Base-by-base conservation (phyloP, 1,284 basidiomycete species). In the Cryptococcus sp. region DNA sequence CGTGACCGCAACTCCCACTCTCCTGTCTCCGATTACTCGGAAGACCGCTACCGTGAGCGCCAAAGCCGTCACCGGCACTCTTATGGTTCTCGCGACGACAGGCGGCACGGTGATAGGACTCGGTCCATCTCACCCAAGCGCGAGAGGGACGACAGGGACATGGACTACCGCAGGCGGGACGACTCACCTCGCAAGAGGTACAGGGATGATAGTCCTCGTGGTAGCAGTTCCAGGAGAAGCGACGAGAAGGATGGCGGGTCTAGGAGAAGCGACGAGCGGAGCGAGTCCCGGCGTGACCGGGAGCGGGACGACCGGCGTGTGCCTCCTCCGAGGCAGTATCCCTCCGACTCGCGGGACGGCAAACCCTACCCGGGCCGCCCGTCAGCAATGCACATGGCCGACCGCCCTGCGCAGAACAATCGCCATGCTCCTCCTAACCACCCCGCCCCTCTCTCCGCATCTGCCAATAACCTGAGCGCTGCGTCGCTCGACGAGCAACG, bases 401-500 rank as follows among this genome's bases (percentile, higher is more conserved):
- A 65, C 36, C 58, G 62, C 53, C 61, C 58, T 38, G 70, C 63
- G 28, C 36, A 64, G 49, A 20, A 52, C 62, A 16, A 46, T 43
- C 47, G 55, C 48, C 54, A 9, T 37, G 52, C 28, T 28, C 53
- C 62, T 43, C 47, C 52, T 13, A 63, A 55, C 51, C 64, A 50
- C 63, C 69, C 55, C 52, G 68, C 62, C 16, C 46, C 42, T n/a
- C 53, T 59, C 35, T 50, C 53, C 21, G 36, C 52, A 21, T 7
- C 36, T 24, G 37, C 21, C 1, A 13, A 2, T 1, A 40, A 37
- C 16, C 21, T 13, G 5, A 47, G 48, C 33, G 16, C 45, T 4
- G 40, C 62, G 43, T 46, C 59, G 1, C 66, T 74, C 1, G 79
- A 80, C 46, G 82, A 84, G 1, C 85, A 87, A 53, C 87, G 91